phyloP scores from a whole-genome alignment of 306 rosid genomes.

The Clitoria ternatea region DNA sequence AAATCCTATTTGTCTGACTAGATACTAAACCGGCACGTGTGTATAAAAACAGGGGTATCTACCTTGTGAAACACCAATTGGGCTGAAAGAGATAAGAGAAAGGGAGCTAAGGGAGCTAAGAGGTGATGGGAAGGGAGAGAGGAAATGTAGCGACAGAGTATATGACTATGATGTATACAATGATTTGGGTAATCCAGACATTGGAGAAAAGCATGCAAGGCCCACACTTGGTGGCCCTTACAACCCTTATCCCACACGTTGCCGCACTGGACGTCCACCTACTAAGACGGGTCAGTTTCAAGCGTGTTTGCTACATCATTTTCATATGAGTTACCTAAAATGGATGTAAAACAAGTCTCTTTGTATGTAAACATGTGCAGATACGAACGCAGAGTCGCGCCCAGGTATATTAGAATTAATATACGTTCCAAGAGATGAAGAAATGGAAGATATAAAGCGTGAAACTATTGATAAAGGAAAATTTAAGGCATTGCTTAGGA shows the following conservation, averaged over 20 bases:
- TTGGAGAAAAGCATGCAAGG: slow-evolving; percentile 18
- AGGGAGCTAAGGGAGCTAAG: slow-evolving; percentile 22
- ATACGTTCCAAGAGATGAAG: slow-evolving; percentile 53
- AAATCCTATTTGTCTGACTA: too few relatives aligned
- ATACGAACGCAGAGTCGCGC: slow-evolving; percentile 27
- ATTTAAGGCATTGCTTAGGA: slow-evolving; percentile 18
- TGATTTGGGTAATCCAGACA: slow-evolving; percentile 43
- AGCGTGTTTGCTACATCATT: background rate
- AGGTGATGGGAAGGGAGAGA: background rate
- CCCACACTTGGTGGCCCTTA: slow-evolving; percentile 26
- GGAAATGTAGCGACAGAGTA: background rate
- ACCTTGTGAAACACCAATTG: slow-evolving; percentile 33
- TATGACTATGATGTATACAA: slow-evolving; percentile 39
- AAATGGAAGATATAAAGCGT: slow-evolving; percentile 30
- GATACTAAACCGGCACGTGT: too few relatives aligned
- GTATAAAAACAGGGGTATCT: slow-evolving; percentile 30
- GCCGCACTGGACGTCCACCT: slow-evolving; percentile 41
- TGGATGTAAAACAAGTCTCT: too few relatives aligned
- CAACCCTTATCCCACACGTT: slow-evolving; percentile 49
- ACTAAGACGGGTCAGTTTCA: slow-evolving; percentile 4
- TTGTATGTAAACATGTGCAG: slow-evolving; percentile 25
- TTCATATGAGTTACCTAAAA: too few relatives aligned
- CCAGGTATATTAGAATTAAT: background rate
- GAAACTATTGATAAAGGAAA: slow-evolving; percentile 36
- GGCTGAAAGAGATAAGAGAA: slow-evolving; percentile 22